Evolutionary conservation across 352 stramenopile species (phyloP).

Genomic region (Phytophthora kernoviae): DNA sequence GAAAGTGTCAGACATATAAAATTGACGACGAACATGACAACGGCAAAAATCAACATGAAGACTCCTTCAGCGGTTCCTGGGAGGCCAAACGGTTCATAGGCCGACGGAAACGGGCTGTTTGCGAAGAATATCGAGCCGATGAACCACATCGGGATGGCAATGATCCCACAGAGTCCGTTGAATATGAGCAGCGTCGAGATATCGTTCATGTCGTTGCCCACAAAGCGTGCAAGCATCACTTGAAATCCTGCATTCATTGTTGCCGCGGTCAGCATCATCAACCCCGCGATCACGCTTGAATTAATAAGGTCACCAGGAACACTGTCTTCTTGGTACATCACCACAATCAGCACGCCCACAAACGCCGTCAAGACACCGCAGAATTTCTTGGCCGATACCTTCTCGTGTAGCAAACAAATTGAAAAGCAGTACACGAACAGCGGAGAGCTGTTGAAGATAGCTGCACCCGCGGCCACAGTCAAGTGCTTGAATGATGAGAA

Average conservation of each 20-base stretch:
- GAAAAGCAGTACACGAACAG: constrained; percentile 74
- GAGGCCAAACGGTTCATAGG: constrained; percentile 51
- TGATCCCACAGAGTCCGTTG: constrained; percentile 43
- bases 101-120: constrained; percentile 34
- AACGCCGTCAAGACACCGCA: constrained; percentile 46
- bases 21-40: constrained; percentile 41
- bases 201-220: constrained; percentile 46
- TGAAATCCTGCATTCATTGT: constrained; percentile 54
- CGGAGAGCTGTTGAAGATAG: constrained; percentile 62
- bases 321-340: constrained; percentile 44
- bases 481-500: constrained; percentile 49
- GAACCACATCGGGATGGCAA: constrained; percentile 51
- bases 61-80: constrained; percentile 35
- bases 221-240: constrained; percentile 38
- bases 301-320: constrained; percentile 25
- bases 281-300: constrained; percentile 38
- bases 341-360: constrained; percentile 44
- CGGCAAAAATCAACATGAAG: constrained; percentile 34
- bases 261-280: constrained; percentile 52
- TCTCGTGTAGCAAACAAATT: constrained; percentile 55
- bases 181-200: constrained; percentile 51
- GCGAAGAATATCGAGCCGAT: constrained; percentile 41
- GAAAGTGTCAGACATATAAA: constrained; percentile 50
- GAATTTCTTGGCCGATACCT: constrained; percentile 38
- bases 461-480: constrained; percentile 47